phyloP scores from a whole-genome alignment of 257 asterid species.

The Solanum sitiens region DNA sequence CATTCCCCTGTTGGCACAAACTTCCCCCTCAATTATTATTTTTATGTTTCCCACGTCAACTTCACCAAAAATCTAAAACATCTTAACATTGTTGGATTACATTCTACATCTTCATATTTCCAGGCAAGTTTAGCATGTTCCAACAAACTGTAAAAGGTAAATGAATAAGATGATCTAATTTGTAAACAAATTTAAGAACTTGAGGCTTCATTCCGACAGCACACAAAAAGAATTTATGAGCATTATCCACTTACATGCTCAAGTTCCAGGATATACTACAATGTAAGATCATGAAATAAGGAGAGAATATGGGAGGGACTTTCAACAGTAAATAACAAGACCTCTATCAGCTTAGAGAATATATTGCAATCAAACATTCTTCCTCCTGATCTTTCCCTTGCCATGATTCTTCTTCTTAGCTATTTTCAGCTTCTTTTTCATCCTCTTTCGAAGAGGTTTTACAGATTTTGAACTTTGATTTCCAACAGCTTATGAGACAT shows the following conservation, averaged over 20 bases:
- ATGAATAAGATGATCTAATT: background rate
- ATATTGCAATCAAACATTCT: constrained; percentile 24
- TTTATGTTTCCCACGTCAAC: background rate
- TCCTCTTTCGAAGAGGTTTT: constrained; percentile 73
- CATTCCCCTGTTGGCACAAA: too few relatives aligned
- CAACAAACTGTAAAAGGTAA: background rate
- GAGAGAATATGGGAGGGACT: background rate
- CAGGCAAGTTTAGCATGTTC: background rate
- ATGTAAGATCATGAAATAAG: background rate
- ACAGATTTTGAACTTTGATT: constrained; percentile 21
- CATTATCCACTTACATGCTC: background rate
- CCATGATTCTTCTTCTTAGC: constrained; percentile 46
- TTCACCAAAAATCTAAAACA: background rate
- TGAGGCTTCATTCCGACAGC: background rate
- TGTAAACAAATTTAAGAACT: background rate
- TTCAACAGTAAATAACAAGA: background rate
- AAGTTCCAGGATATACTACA: background rate
- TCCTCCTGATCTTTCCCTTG: constrained; percentile 73
- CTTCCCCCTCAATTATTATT: too few relatives aligned
- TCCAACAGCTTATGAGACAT: constrained; percentile 26
- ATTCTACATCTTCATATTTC: background rate
- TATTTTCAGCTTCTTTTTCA: too few relatives aligned
- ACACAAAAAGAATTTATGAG: background rate
- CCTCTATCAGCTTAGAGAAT: background rate
- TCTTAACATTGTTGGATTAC: background rate